These are phyloP conservation scores for Monilinia laxa DNA, from an alignment of 2,329 filamentous ascomycete species.

Conservation along the genomic window DNA sequence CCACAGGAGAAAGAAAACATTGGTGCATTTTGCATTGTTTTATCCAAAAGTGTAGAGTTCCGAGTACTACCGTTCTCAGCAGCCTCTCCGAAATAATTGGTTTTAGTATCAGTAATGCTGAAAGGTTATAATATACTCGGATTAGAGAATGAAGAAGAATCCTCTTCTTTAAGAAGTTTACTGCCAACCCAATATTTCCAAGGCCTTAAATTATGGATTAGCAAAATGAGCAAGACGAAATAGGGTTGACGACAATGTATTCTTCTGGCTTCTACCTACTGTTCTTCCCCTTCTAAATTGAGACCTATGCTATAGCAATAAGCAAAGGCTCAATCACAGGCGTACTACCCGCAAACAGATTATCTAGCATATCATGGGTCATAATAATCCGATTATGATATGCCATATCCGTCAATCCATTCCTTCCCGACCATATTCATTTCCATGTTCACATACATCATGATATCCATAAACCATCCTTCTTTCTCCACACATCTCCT, in stretches of 20 bases:
- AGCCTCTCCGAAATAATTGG: too few species aligned
- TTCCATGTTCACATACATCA: background rate
- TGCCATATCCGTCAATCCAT: background rate
- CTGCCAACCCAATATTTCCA: too few species aligned
- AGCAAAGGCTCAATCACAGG: background rate
- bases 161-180: too few species aligned
- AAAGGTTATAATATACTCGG: too few species aligned
- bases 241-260: conserved; percentile 4
- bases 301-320: background rate
- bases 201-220: too few species aligned
- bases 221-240: background rate
- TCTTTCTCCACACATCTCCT: background rate
- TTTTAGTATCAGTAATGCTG: too few species aligned
- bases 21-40: too few species aligned
- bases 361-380: background rate
- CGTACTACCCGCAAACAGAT: background rate
- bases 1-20: too few species aligned
- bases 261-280: background rate
- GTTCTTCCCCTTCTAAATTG: background rate
- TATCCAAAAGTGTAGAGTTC: too few species aligned
- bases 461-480: background rate
- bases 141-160: too few species aligned
- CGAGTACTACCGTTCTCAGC: too few species aligned
- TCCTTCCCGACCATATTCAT: background rate
- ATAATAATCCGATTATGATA: background rate